A percentile compares a stretch with the other conserved stretches of the same genome.
Conservation (phyloP, 2,329 filamentous ascomycete genomes). For the Daldinia sp. region DNA sequence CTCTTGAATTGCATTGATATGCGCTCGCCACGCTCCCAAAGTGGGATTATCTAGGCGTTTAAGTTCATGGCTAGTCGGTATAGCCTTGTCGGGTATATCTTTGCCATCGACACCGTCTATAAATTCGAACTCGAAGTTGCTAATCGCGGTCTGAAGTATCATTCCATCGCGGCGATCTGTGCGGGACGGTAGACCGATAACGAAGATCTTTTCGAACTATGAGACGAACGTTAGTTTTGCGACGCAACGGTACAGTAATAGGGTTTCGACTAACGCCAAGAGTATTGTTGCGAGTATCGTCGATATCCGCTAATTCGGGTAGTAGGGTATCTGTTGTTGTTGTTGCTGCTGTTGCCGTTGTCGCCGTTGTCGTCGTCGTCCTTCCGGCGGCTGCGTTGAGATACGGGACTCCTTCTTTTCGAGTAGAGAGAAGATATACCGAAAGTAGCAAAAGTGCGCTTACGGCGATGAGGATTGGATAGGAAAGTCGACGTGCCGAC, state of each 20-base stretch:
- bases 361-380: background rate
- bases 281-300: constrained; percentile 27
- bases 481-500: constrained; percentile 14
- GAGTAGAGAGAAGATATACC: constrained; percentile 18
- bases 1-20: constrained; percentile 51
- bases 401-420: constrained; percentile 1
- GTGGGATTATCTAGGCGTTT: constrained; percentile 43
- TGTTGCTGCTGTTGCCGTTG: too few relatives aligned
- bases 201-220: constrained; percentile 62
- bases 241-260: background rate
- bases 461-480: constrained; percentile 4
- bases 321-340: too few relatives aligned
- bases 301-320: constrained; percentile 6
- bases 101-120: constrained; percentile 55
- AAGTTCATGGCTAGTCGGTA: constrained; percentile 47
- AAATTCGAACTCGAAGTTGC: constrained; percentile 54
- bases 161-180: constrained; percentile 61
- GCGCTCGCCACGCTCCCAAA: constrained; percentile 50
- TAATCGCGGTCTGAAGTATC: constrained; percentile 56
- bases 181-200: constrained; percentile 57
- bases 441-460: constrained; percentile 14
- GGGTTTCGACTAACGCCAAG: constrained; percentile 26
- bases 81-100: constrained; percentile 50
- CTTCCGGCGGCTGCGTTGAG: background rate
- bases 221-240: background rate